phyloP scores from a whole-genome alignment of 331 rosid species.

The Arachis monticola region DNA sequence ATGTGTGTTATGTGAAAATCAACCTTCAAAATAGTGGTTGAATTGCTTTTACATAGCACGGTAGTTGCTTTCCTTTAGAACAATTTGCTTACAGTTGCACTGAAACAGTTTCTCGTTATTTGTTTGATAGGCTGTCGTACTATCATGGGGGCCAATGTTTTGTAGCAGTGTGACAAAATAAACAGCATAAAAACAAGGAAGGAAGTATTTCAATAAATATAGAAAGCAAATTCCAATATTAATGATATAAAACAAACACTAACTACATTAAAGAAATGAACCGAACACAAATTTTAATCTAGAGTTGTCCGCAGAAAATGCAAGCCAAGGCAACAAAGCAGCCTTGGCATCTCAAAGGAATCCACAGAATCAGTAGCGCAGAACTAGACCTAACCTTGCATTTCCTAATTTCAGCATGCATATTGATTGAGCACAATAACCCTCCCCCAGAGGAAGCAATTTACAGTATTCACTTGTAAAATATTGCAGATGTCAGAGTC shows the following conservation, averaged over 20 bases:
- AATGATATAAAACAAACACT: neutral
- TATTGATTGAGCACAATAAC: conserved; percentile 2
- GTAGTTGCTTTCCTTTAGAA: conserved; percentile 31
- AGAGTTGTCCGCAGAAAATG: conserved; percentile 5
- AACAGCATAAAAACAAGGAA: neutral
- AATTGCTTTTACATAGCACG: conserved; percentile 27
- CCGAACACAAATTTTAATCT: conserved; percentile 7
- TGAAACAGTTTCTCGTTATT: conserved; percentile 12
- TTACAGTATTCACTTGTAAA: conserved; percentile 6
- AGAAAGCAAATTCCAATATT: neutral
- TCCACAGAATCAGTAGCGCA: conserved; percentile 22
- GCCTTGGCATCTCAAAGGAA: conserved; percentile 14
- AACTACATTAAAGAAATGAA: conserved; percentile 10
- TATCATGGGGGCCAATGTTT: neutral
- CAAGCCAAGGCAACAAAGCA: conserved; percentile 34
- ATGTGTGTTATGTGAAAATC: conserved; percentile 6
- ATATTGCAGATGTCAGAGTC: neutral
- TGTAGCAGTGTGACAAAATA: neutral
- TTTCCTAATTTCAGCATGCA: conserved; percentile 33
- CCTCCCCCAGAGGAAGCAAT: conserved; percentile 5
- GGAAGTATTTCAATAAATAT: neutral
- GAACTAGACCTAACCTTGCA: conserved; percentile 2
- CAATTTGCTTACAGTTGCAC: neutral
- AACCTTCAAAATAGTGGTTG: conserved; percentile 17
- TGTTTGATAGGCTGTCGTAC: neutral